phyloP scores from a whole-genome alignment of 2,329 filamentous ascomycete genomes.

The Paracoccidioides brasiliensis region DNA sequence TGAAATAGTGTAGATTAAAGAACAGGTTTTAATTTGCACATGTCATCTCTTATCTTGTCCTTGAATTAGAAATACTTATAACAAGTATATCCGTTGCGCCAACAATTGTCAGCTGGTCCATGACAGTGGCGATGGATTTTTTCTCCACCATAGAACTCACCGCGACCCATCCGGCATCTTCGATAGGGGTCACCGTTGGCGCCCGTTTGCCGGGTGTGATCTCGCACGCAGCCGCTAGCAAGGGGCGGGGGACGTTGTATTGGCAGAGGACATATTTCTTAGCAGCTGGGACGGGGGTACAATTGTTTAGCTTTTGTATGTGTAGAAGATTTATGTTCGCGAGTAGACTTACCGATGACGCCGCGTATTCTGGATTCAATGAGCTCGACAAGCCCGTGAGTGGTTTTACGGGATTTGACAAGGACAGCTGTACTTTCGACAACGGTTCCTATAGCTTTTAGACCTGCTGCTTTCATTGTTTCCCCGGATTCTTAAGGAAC shows the following conservation, averaged over 20 bases:
- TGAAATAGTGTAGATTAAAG: neutral
- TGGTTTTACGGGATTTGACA: conserved; percentile 77
- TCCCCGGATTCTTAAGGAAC: conserved; percentile 68
- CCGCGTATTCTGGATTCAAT: conserved; percentile 79
- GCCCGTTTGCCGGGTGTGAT: conserved; percentile 92
- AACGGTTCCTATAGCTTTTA: conserved; percentile 90
- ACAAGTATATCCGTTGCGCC: conserved; percentile 80
- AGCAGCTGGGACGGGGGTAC: conserved; percentile 42
- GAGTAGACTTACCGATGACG: conserved; percentile 55
- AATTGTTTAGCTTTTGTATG: neutral
- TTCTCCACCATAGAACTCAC: conserved; percentile 87
- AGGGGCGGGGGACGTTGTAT: conserved; percentile 73
- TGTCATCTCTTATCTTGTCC: conserved; percentile 28
- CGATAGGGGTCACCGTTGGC: conserved; percentile 78
- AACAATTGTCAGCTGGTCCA: conserved; percentile 66
- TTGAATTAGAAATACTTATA: conserved; percentile 70
- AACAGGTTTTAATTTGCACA: neutral
- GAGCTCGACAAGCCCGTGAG: conserved; percentile 68
- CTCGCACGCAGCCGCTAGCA: conserved; percentile 52
- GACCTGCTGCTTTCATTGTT: conserved; percentile 90
- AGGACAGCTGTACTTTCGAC: conserved; percentile 77
- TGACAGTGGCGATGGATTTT: conserved; percentile 68
- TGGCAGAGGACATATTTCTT: conserved; percentile 91
- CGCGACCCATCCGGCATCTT: conserved; percentile 87
- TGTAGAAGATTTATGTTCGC: neutral